Evolutionary conservation across 140 eudicot genomes (phyloP), one percentile per base, ranked within the genome.

Genomic region (Ambrosia hybrid): DNA sequence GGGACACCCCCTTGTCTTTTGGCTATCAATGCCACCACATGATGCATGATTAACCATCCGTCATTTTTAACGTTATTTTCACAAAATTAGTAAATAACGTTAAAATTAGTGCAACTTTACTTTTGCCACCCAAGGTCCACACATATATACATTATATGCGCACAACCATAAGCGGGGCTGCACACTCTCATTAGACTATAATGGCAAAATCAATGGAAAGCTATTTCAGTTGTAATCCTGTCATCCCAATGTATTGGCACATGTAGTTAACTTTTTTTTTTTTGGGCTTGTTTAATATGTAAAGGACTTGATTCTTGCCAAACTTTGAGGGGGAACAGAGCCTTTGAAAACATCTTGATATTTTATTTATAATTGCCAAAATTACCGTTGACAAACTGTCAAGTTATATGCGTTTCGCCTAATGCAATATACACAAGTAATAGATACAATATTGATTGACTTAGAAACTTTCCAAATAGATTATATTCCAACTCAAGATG

Each of bases 201-300:
- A 56, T 48, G 70, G 6, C 70, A 60, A 62, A 26, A 73, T 34
- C 58, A 9, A 15, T 60, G 11, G 10, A 67, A 59, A 57, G 59
- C 7, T 59, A 9, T 48, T 46, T 12, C 15, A 59, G 6, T 17
- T 59, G 46, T 57, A 41, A 57, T 11, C 57, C 37, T 16, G 41
- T 57, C 56, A 71, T 71, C 67, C 43, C 36, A 11, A 39, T 39
- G 41, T 57, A 57, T 43, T 26, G 67, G 76, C 30, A 16, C 57
- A 57, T 49, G n/a, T 62, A 72, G n/a, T 45, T 72, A 61, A 41
- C 48, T 41, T 30, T 59, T 4, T 55, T n/a, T 30, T 59, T 4
- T 55, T n/a, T 4, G 15, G 60, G 33, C 33, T n/a, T 55, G 30
- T 55, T 55, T 4, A 55, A 16, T 21, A n/a, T 0, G 3, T 16